Percentiles rank a stretch among this genome's conserved stretches.
Evolutionary conservation across 805 yeast species (phyloP).

Genomic region (Tetrapisispora phaffii): DNA sequence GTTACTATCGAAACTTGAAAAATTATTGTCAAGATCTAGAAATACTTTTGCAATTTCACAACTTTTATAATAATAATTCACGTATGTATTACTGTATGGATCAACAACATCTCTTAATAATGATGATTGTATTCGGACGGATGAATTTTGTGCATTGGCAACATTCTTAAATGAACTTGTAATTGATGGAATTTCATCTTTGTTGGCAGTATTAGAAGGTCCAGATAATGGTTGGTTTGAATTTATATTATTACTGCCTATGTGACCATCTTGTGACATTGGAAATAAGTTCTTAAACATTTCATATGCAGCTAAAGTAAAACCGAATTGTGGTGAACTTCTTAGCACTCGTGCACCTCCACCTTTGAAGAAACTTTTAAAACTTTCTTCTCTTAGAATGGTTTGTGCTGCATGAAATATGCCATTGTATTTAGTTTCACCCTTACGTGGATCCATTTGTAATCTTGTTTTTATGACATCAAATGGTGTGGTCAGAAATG

Average conservation of each 20-base stretch:
- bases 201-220: neutral
- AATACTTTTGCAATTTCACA: slow-evolving; percentile 53
- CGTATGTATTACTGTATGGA: slow-evolving; percentile 34
- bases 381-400: slow-evolving; percentile 74
- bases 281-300: slow-evolving; percentile 46
- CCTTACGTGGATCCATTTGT: slow-evolving; percentile 71
- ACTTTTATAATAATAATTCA: slow-evolving; percentile 42
- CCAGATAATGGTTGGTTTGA: neutral
- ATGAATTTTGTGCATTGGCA: slow-evolving; percentile 10
- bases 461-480: slow-evolving; percentile 94
- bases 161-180: slow-evolving; percentile 17
- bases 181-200: slow-evolving; percentile 18
- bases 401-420: slow-evolving; percentile 67
- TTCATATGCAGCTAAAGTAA: slow-evolving; percentile 95
- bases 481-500: slow-evolving; percentile 90
- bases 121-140: slow-evolving; percentile 12
- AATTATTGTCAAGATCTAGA: slow-evolving; percentile 53
- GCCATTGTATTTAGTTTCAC: slow-evolving; percentile 69
- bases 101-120: slow-evolving; percentile 21
- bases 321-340: slow-evolving; percentile 96
- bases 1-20: slow-evolving; percentile 43
- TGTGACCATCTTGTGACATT: neutral
- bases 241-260: neutral
- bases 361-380: slow-evolving; percentile 86
- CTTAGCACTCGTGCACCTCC: slow-evolving; percentile 89